Conservation (phyloP, 176 grass and related monocot species). For the Eleusine indica region DNA sequence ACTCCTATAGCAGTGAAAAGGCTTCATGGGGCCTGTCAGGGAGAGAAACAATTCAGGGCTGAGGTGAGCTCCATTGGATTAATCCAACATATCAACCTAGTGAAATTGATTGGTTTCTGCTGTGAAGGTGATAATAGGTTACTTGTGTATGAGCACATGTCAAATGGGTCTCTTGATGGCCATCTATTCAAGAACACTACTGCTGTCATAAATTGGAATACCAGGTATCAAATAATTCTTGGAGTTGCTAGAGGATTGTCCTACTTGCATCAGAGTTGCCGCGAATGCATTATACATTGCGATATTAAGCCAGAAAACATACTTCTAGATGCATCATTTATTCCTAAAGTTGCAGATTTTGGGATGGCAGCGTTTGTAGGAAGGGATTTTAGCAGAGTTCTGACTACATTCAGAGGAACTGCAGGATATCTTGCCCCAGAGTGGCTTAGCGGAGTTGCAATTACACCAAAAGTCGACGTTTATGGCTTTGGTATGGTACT, state of each 20-base stretch:
- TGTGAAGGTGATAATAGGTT: constrained; percentile 47
- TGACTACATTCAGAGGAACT: constrained; percentile 70
- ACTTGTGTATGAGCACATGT: constrained; percentile 65
- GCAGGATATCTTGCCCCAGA: constrained; percentile 66
- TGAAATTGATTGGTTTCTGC: constrained; percentile 61
- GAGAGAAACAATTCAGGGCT: constrained; percentile 63
- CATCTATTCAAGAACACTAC: constrained; percentile 45
- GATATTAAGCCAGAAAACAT: constrained; percentile 66
- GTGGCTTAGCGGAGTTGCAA: constrained; percentile 52
- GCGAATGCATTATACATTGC: constrained; percentile 65
- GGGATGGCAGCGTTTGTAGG: constrained; percentile 64
- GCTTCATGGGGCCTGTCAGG: constrained; percentile 40
- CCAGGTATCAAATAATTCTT: constrained; percentile 43
- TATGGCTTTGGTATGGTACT: constrained; percentile 70
- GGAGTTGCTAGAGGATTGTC: constrained; percentile 60
- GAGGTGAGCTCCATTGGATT: constrained; percentile 65
- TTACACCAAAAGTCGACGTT: constrained; percentile 62
- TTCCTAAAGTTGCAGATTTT: constrained; percentile 69
- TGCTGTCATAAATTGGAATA: constrained; percentile 35
- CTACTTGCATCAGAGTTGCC: constrained; percentile 64
- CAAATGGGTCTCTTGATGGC: constrained; percentile 56
- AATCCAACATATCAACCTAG: constrained; percentile 63
- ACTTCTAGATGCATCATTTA: constrained; percentile 48
- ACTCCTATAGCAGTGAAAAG: constrained; percentile 55
- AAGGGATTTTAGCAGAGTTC: constrained; percentile 58